phyloP scores from a whole-genome alignment of 371 early-diverging fungal species.

The Syncephalastrum sp. region DNA sequence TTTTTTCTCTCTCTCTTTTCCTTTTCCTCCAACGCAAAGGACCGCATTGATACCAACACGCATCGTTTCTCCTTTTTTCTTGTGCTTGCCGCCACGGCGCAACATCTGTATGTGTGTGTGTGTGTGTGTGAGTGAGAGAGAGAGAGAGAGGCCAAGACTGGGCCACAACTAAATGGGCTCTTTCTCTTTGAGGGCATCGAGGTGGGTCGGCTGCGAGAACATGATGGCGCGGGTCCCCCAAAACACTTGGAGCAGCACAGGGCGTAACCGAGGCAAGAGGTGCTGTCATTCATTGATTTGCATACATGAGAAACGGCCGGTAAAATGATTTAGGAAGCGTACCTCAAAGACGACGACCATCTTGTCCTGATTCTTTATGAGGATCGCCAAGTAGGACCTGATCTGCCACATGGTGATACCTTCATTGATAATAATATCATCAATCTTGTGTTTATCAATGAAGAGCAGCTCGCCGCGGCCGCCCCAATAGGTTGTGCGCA shows the following conservation, averaged over 20 bases:
- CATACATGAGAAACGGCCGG: not conserved
- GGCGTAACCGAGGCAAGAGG: slow-evolving; percentile 50
- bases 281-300: slow-evolving; percentile 31
- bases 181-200: not conserved
- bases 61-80: not conserved
- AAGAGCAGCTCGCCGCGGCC: slow-evolving; percentile 58
- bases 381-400: slow-evolving; percentile 71
- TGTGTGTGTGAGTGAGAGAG: not conserved
- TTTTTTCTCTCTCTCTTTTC: not conserved
- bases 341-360: slow-evolving; percentile 76
- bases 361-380: slow-evolving; percentile 58
- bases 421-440: slow-evolving; percentile 73
- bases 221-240: slow-evolving; percentile 56
- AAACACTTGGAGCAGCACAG: slow-evolving; percentile 54
- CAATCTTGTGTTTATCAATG: slow-evolving; percentile 62
- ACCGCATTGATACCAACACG: not conserved
- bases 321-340: slow-evolving; percentile 6
- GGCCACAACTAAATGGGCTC: not conserved
- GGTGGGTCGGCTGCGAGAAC: slow-evolving; percentile 35
- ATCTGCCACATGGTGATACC: slow-evolving; percentile 75
- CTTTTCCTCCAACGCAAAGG: not conserved
- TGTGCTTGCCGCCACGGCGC: not conserved
- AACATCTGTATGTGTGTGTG: not conserved
- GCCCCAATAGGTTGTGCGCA: slow-evolving; percentile 59
- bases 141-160: not conserved